Evolutionary conservation across 2,329 filamentous ascomycete species (phyloP), one percentile per base, ranked within the genome.

Genomic region (Thelonectria olida): DNA sequence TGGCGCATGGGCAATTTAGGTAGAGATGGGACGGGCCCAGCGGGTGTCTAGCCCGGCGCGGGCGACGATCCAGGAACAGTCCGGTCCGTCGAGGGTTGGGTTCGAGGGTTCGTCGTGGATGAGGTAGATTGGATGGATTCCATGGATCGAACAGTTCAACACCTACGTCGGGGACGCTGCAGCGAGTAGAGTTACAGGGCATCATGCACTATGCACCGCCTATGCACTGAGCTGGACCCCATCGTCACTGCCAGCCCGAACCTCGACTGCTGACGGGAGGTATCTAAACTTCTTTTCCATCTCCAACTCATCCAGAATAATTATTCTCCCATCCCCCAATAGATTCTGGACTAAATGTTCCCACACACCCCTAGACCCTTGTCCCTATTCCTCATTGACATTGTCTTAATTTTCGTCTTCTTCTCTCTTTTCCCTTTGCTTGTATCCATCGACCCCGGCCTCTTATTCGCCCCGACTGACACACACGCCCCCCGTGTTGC

Each of bases 181-280:
- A 27, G 25, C 31, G 31, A 15, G 31, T 3, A 34, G 6, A 13
- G 31, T 34, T 34, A 34, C 31, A 34, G 31, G 31, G 31, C 31
- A 15, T 34, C 31, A 34, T 34, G 57, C 51, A 50, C 45, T 42
- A 65, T 63, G 55, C 50, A 60, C 62, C 52, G 59, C 62, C 65
- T 63, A 63, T 67, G 65, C 55, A 66, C 28, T 57, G 36, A 34
- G 31, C 31, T 5, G 28, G n/a, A n/a, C n/a, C n/a, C n/a, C n/a
- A n/a, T n/a, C n/a, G n/a, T n/a, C n/a, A n/a, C n/a, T n/a, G n/a
- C n/a, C n/a, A n/a, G n/a, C n/a, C n/a, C n/a, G n/a, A n/a, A n/a
- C n/a, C n/a, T n/a, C n/a, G n/a, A n/a, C n/a, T n/a, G n/a, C n/a
- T n/a, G n/a, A n/a, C n/a, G n/a, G n/a, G n/a, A n/a, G n/a, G n/a